phyloP scores from a whole-genome alignment of 2,329 filamentous ascomycete genomes.

The Colletotrichum salicis region DNA sequence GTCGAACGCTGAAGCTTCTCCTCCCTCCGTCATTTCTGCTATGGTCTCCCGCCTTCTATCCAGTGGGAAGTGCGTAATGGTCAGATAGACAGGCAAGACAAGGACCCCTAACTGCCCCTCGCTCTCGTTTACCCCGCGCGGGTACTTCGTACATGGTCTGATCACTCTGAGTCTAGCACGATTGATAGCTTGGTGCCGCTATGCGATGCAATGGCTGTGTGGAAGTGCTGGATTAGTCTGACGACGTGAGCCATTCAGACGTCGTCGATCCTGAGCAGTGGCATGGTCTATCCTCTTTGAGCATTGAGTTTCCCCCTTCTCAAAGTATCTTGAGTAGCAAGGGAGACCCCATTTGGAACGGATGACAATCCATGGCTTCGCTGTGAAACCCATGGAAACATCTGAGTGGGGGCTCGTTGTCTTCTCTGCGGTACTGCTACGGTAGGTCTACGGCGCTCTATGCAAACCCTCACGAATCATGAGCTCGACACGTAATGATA shows the following conservation, averaged over 20 bases:
- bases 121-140: conserved; percentile 31
- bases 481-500: conserved; percentile 15
- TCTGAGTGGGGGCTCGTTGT: neutral
- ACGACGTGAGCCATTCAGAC: conserved; percentile 13
- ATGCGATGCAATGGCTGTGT: neutral
- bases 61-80: neutral
- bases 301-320: conserved; percentile 1
- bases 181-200: neutral
- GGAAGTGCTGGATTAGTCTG: neutral
- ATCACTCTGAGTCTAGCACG: conserved; percentile 14
- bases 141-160: conserved; percentile 14
- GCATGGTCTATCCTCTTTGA: conserved; percentile 1
- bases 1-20: neutral
- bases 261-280: conserved; percentile 22
- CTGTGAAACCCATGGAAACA: conserved; percentile 6
- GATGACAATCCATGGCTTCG: neutral
- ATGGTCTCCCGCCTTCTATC: neutral
- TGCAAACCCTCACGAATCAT: conserved; percentile 26
- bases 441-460: neutral
- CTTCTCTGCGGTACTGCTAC: neutral
- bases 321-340: neutral
- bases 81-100: neutral
- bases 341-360: neutral
- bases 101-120: conserved; percentile 8
- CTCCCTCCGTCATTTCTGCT: neutral